Evolutionary conservation across 108 stramenopile species (phyloP).

Genomic region (Cyclotella distinguenda): DNA sequence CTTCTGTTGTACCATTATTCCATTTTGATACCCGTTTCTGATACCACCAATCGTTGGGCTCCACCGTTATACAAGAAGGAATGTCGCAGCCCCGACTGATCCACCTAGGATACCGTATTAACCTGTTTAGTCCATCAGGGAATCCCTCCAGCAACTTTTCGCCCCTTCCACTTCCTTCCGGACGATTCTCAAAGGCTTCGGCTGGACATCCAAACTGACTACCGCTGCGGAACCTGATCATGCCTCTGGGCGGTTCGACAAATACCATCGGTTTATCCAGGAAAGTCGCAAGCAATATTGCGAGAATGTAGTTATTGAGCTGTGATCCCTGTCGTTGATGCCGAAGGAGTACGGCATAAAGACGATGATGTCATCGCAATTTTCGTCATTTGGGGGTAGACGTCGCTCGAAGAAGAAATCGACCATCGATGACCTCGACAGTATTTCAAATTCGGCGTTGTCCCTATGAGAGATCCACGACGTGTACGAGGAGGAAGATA

Average conservation of each 20-base stretch:
- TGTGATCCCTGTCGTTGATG: not conserved
- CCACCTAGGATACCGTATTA: too few relatives aligned
- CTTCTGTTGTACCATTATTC: too few relatives aligned
- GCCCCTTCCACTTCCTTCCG: not conserved
- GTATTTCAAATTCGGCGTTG: too few relatives aligned
- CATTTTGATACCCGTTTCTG: too few relatives aligned
- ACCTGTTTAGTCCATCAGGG: too few relatives aligned
- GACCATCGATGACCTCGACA: too few relatives aligned
- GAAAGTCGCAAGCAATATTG: not conserved
- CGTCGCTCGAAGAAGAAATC: too few relatives aligned
- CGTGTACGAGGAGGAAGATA: too few relatives aligned
- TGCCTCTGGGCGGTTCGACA: not conserved
- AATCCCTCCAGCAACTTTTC: not conserved
- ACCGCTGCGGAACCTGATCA: not conserved
- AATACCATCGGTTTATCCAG: not conserved
- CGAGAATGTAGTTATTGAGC: not conserved
- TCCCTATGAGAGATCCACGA: too few relatives aligned
- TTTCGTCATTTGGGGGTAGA: not conserved
- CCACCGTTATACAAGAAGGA: too few relatives aligned
- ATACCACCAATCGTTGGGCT: too few relatives aligned
- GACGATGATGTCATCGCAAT: not conserved
- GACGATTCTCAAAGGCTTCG: not conserved
- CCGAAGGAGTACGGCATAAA: conserved; percentile 1
- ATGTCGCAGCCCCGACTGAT: too few relatives aligned
- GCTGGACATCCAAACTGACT: not conserved